Conservation (phyloP, 768 basidiomycete genomes). For the Macrolepiota dolichaula region DNA sequence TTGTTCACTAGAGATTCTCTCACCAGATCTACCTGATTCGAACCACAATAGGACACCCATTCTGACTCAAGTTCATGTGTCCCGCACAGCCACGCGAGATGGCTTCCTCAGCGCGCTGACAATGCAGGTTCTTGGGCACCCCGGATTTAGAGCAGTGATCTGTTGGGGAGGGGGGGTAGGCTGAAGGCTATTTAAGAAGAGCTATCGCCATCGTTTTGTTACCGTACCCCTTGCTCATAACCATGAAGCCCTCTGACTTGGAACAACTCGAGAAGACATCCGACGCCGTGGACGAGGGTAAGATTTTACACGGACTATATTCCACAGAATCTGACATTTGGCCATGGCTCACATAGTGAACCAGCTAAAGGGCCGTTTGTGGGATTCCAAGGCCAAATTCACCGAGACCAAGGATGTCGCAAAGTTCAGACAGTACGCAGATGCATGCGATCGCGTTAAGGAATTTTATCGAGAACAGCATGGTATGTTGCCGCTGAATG, state of each 20-base stretch:
- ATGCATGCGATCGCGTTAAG: constrained; percentile 76
- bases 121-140: background rate
- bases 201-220: background rate
- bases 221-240: background rate
- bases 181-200: background rate
- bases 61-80: background rate
- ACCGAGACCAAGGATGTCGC: constrained; percentile 63
- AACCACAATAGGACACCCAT: background rate
- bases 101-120: background rate
- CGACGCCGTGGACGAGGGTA: constrained; percentile 49
- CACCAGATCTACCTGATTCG: background rate
- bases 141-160: background rate
- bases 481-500: constrained; percentile 34
- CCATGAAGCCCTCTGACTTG: constrained; percentile 18
- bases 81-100: background rate
- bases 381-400: constrained; percentile 58
- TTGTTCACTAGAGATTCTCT: background rate
- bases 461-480: constrained; percentile 78
- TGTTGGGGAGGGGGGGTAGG: too few relatives aligned
- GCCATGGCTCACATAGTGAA: constrained; percentile 46
- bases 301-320: background rate
- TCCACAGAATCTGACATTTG: background rate
- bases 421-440: constrained; percentile 69
- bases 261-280: constrained; percentile 41
- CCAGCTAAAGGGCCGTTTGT: constrained; percentile 56